A percentile compares a stretch with the other conserved stretches of the same genome.
phyloP scores from a whole-genome alignment of 2,329 filamentous ascomycete genomes.

The Pestalotiopsis sp. region DNA sequence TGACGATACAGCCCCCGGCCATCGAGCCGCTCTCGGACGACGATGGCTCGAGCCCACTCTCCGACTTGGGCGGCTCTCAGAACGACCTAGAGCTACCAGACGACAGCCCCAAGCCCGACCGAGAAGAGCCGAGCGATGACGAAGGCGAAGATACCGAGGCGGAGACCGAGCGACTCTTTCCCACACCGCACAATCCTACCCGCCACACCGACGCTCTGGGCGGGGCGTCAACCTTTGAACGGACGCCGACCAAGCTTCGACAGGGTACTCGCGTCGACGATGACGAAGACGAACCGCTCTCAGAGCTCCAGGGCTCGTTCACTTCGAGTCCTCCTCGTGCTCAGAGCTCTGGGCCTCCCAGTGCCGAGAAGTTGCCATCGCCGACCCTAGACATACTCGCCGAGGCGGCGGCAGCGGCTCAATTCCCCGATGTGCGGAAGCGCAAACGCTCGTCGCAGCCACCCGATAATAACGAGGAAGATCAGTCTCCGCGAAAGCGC shows the following conservation, averaged over 20 bases:
- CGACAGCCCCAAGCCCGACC: conserved; percentile 15
- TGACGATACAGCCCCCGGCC: conserved; percentile 48
- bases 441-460: conserved; percentile 32
- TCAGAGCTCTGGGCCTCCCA: background rate
- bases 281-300: conserved; percentile 37
- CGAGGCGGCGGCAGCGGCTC: conserved; percentile 23
- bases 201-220: conserved; percentile 63
- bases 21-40: conserved; percentile 50
- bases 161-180: conserved; percentile 89
- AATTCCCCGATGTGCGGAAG: conserved; percentile 33
- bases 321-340: conserved; percentile 30
- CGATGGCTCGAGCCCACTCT: conserved; percentile 86
- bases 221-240: conserved; percentile 56
- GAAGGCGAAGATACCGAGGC: conserved; percentile 75
- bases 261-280: conserved; percentile 35
- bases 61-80: conserved; percentile 83
- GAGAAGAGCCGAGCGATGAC: conserved; percentile 32
- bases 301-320: conserved; percentile 31
- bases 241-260: conserved; percentile 76
- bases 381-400: conserved; percentile 31
- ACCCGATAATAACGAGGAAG: conserved; percentile 20
- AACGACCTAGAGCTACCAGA: conserved; percentile 64
- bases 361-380: conserved; percentile 23
- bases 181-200: conserved; percentile 69
- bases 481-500: conserved; percentile 25